phyloP scores from a whole-genome alignment of 2,329 filamentous ascomycete genomes.

The Camillea tinctor region DNA sequence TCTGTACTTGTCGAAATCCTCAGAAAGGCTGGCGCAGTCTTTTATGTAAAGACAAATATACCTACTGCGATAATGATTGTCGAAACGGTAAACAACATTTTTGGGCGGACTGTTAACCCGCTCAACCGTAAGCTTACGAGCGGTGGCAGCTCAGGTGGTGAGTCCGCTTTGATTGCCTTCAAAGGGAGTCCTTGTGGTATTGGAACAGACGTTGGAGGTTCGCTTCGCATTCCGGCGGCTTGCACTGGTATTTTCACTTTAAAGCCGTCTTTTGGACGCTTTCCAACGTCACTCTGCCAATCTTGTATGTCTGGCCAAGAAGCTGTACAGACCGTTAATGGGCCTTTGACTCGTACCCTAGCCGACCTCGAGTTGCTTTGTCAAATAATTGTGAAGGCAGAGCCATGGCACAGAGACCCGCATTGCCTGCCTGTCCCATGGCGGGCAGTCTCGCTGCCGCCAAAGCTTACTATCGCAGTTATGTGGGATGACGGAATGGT shows the following conservation, averaged over 20 bases:
- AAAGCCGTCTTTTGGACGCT: slow-evolving; percentile 51
- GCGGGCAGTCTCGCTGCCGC: slow-evolving; percentile 36
- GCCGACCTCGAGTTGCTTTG: slow-evolving; percentile 56
- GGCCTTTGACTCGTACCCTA: slow-evolving; percentile 58
- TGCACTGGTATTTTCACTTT: slow-evolving; percentile 32
- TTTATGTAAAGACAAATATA: slow-evolving; percentile 58
- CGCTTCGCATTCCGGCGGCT: slow-evolving; percentile 34
- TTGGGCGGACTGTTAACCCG: slow-evolving; percentile 63
- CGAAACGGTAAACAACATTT: slow-evolving; percentile 64
- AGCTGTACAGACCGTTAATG: slow-evolving; percentile 62
- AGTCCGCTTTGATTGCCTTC: slow-evolving; percentile 61
- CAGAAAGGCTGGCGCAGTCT: slow-evolving; percentile 48
- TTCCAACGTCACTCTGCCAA: slow-evolving; percentile 52
- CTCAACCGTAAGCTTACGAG: slow-evolving; percentile 56
- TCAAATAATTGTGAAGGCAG: slow-evolving; percentile 46
- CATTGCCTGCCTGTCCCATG: slow-evolving; percentile 59
- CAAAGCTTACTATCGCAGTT: slow-evolving; percentile 55
- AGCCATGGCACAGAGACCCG: slow-evolving; percentile 58
- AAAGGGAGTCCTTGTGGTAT: slow-evolving; percentile 57
- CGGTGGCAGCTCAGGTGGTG: slow-evolving; percentile 67
- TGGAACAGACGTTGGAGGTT: slow-evolving; percentile 35
- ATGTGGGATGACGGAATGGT: slow-evolving; percentile 66
- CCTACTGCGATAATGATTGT: slow-evolving; percentile 68
- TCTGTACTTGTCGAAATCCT: slow-evolving; percentile 43
- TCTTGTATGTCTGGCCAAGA: slow-evolving; percentile 65